A percentile compares a stretch with the other conserved stretches of the same genome.
Evolutionary conservation across 2,329 filamentous ascomycete genomes (phyloP).

Genomic region (Orbilia brochopaga): DNA sequence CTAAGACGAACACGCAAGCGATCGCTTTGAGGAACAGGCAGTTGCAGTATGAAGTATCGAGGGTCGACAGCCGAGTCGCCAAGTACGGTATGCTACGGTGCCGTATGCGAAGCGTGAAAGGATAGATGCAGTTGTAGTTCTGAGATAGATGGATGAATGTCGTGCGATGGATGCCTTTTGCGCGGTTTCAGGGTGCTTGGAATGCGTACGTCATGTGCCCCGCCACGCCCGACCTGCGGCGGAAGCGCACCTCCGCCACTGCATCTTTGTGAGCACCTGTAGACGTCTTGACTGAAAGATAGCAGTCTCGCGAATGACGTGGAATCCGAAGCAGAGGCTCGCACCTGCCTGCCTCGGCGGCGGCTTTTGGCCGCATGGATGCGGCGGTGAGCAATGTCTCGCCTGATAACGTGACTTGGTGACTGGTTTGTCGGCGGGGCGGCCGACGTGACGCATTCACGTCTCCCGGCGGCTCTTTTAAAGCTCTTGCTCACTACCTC

Average conservation of each 20-base stretch:
- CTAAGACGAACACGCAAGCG: slow-evolving; percentile 16
- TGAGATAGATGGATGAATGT: background rate
- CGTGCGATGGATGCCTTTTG: background rate
- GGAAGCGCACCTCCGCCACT: too few species aligned
- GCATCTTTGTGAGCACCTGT: background rate
- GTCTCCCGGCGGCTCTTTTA: slow-evolving; percentile 21
- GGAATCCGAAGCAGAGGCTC: too few species aligned
- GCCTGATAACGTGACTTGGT: slow-evolving; percentile 45
- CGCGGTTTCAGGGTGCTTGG: slow-evolving; percentile 8
- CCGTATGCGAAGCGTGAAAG: too few species aligned
- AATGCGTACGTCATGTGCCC: slow-evolving; percentile 47
- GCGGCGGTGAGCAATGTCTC: background rate
- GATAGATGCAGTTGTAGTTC: background rate
- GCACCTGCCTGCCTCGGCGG: background rate
- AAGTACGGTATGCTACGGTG: too few species aligned
- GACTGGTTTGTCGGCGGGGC: slow-evolving; percentile 32
- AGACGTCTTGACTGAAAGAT: background rate
- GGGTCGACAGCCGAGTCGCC: too few species aligned
- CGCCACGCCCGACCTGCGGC: slow-evolving; percentile 12
- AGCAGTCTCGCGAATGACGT: background rate
- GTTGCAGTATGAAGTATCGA: background rate
- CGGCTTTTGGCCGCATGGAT: background rate
- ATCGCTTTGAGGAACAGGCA: background rate
- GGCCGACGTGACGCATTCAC: slow-evolving; percentile 50
- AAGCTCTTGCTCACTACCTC: slow-evolving; percentile 10